A percentile compares a stretch with the other conserved stretches of the same genome.
These are phyloP conservation scores for Trametes coccinea DNA, from an alignment of 768 basidiomycete genomes.

Conservation along the genomic window DNA sequence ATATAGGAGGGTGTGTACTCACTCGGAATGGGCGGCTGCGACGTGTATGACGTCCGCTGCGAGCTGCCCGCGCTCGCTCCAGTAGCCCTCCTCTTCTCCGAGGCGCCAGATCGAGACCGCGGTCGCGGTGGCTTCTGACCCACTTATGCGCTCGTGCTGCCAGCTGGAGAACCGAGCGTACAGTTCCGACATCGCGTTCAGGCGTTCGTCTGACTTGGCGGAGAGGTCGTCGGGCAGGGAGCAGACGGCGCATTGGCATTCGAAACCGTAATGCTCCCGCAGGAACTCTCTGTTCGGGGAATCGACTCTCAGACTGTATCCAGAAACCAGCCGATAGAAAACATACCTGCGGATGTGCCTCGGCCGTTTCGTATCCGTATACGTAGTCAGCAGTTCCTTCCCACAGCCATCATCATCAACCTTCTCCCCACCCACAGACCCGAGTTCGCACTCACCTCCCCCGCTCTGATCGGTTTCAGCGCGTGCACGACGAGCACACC, in stretches of 20 bases:
- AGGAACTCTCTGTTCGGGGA: constrained; percentile 45
- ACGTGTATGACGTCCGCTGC: constrained; percentile 63
- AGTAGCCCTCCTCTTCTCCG: constrained; percentile 64
- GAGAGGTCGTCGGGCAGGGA: constrained; percentile 49
- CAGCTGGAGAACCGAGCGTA: constrained; percentile 51
- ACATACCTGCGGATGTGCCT: constrained; percentile 54
- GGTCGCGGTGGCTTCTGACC: constrained; percentile 48
- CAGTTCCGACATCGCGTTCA: constrained; percentile 37
- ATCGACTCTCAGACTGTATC: not conserved
- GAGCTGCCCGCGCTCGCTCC: constrained; percentile 62
- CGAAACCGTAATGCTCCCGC: constrained; percentile 53
- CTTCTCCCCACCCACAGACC: not conserved
- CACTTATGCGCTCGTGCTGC: constrained; percentile 46
- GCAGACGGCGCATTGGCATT: constrained; percentile 60
- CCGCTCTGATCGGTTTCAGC: constrained; percentile 50
- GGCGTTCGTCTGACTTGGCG: constrained; percentile 38
- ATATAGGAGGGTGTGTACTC: constrained; percentile 29
- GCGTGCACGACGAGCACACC: constrained; percentile 56
- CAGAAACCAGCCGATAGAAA: not conserved
- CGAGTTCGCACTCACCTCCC: constrained; percentile 40
- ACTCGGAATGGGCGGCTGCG: constrained; percentile 66
- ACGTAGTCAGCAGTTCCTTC: constrained; percentile 64
- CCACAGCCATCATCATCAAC: not conserved
- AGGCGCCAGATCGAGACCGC: constrained; percentile 56
- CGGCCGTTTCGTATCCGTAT: constrained; percentile 56